A percentile compares a stretch with the other conserved stretches of the same genome.
phyloP scores from a whole-genome alignment of 352 stramenopile species.

The Phytophthora niederhauseri region DNA sequence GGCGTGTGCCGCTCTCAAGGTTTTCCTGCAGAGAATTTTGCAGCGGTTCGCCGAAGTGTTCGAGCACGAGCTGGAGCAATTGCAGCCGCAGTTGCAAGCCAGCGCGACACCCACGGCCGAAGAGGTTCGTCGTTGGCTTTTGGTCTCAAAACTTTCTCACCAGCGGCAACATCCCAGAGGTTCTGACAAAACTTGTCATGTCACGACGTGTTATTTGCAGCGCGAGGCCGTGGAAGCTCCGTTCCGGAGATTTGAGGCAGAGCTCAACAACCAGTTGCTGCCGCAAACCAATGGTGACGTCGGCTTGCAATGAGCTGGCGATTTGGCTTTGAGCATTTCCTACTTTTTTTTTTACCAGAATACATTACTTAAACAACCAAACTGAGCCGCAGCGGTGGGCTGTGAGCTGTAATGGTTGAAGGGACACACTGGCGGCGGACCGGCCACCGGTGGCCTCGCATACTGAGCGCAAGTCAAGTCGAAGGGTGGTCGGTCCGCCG shows the following conservation, averaged over 20 bases:
- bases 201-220: slow-evolving; percentile 19
- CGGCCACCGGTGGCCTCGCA: no score
- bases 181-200: slow-evolving; percentile 9
- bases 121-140: slow-evolving; percentile 28
- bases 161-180: background rate
- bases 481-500: no score
- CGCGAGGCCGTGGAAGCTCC: slow-evolving; percentile 41
- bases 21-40: slow-evolving; percentile 65
- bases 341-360: slow-evolving; percentile 17
- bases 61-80: slow-evolving; percentile 44
- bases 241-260: slow-evolving; percentile 38
- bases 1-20: slow-evolving; percentile 49
- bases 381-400: background rate
- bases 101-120: slow-evolving; percentile 43
- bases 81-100: slow-evolving; percentile 51
- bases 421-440: background rate
- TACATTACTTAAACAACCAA: slow-evolving; percentile 17
- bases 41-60: slow-evolving; percentile 55
- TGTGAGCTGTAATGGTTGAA: background rate
- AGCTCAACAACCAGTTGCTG: slow-evolving; percentile 40
- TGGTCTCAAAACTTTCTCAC: background rate
- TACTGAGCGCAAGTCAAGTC: no score
- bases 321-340: no score
- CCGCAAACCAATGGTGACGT: slow-evolving; percentile 20
- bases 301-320: no score